Percentiles rank a stretch among this genome's conserved stretches.
phyloP scores from a whole-genome alignment of 2,329 filamentous ascomycete species.

The Aureobasidium lini region DNA sequence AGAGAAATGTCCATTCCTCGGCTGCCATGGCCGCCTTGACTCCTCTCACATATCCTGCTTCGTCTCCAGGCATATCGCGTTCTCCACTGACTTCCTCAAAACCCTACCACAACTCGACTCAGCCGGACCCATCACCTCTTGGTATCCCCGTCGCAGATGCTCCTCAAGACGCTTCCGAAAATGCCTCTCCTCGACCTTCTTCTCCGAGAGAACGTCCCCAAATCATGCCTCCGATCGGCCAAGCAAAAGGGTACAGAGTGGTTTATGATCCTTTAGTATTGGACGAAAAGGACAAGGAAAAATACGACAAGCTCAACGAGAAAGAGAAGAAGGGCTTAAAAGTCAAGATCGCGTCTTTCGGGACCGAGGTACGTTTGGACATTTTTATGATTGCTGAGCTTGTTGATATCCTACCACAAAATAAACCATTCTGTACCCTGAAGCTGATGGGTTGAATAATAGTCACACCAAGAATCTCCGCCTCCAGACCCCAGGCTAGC shows the following conservation, averaged over 20 bases:
- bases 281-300: conserved; percentile 27
- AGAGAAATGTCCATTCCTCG: conserved; percentile 49
- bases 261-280: conserved; percentile 48
- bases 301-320: conserved; percentile 52
- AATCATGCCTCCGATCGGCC: conserved; percentile 44
- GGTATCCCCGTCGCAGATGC: neutral
- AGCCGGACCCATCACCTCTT: neutral
- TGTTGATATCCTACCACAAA: conserved; percentile 25
- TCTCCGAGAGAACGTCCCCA: conserved; percentile 38
- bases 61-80: conserved; percentile 52
- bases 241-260: conserved; percentile 51
- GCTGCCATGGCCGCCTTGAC: conserved; percentile 49
- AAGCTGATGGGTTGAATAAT: conserved; percentile 40
- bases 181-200: conserved; percentile 32
- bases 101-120: conserved; percentile 16
- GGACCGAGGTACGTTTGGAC: conserved; percentile 35
- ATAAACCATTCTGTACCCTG: conserved; percentile 33
- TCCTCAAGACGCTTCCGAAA: conserved; percentile 3
- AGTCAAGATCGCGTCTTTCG: conserved; percentile 28
- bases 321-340: conserved; percentile 43
- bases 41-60: conserved; percentile 59
- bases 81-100: conserved; percentile 39
- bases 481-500: conserved; percentile 74
- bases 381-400: conserved; percentile 30
- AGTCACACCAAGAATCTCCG: conserved; percentile 58